phyloP scores from a whole-genome alignment of 139 green algal genomes.

The Chlamydomonas sphaeroides region DNA sequence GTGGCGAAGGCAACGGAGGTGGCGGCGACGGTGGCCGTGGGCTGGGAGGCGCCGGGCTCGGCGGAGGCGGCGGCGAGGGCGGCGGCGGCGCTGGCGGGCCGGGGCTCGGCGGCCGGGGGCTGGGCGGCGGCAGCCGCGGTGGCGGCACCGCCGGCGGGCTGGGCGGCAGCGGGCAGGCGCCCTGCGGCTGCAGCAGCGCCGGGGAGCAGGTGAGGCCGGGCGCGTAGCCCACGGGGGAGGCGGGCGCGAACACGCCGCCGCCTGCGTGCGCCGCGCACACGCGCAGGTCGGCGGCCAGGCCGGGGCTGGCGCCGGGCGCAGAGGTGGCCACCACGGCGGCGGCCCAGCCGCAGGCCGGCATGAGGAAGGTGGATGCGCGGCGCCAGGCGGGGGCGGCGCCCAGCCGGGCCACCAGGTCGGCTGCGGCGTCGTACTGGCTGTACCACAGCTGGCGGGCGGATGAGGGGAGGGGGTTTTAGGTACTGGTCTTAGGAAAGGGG shows the following conservation, averaged over 20 bases:
- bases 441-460: no score
- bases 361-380: background rate
- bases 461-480: no score
- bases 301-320: no score
- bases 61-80: background rate
- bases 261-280: background rate
- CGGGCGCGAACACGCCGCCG: background rate
- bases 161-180: conserved; percentile 5
- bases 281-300: background rate
- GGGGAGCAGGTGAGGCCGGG: background rate
- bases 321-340: background rate
- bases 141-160: background rate
- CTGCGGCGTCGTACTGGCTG: no score
- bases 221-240: background rate
- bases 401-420: background rate
- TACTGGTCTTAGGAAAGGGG: no score
- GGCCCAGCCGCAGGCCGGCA: conserved; percentile 27
- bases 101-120: background rate
- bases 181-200: conserved; percentile 1
- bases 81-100: background rate
- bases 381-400: background rate
- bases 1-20: no score
- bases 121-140: background rate
- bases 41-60: no score
- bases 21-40: no score